Evolutionary conservation across 1,139 yeast species (phyloP), one percentile per base, ranked within the genome.

Genomic region (Candida tetrigidarum): DNA sequence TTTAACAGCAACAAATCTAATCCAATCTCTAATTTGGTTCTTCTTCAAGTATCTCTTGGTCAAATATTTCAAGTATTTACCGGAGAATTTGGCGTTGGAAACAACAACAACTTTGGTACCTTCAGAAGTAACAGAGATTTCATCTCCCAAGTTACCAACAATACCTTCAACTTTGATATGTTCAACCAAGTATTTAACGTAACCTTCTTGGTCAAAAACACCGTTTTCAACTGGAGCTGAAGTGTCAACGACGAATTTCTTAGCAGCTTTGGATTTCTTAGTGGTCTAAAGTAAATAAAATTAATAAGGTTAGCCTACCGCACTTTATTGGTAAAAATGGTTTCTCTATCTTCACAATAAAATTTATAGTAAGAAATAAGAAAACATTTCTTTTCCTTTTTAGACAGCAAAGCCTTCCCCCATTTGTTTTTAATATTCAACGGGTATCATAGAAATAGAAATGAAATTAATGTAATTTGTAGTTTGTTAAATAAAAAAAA

Each of bases 1-100:
- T 82, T 91, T 86, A 71, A 88, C 84, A 62, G 99, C 88, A 63
- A 93, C 97, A 70, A 95, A 93, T 86, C 99, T 95, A 79, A 95
- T 91, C 99, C 99, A 93, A 83, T 93, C 99, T 83, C 95, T 87
- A 82, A 92, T 88, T 80, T 89, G 96, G 95, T 91, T 90, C 90
- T 93, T 93, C 96, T 93, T 93, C 79, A 93, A 89, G 95, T 90
- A 93, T 85, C 96, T 92, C 91, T 93, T 93, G 71, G 98, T 89
- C 75, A 93, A 83, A 93, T 92, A 93, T 84, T 93, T 93, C 77
- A 91, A 87, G 96, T 93, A 93, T 83, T 95, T 93, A 81, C 99
- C 99, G 63, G 98, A 91, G 93, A 95, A 93, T 81, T 90, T 86
- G 78, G 96, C 78, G 79, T 86, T 83, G 60, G 98, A 81, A 60